Base-by-base conservation (phyloP, 805 yeast genomes). In the Cyberlindnera maritima region DNA sequence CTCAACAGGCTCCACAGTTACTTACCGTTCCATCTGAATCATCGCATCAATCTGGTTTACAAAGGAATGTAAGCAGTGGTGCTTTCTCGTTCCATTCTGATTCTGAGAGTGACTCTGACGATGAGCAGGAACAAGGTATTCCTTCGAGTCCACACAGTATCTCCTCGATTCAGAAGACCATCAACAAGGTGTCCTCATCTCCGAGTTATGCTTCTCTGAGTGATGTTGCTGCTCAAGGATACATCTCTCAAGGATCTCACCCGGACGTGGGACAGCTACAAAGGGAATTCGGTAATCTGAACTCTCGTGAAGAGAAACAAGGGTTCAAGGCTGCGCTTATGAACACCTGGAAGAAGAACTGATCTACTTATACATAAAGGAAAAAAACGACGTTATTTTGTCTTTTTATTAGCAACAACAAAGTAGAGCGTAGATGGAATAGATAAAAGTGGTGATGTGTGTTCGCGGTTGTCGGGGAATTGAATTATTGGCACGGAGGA, bases 211-310 rank as follows among this genome's bases (percentile, higher is more conserved):
- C 76, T 19, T 69, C 79, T 2, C 59, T 76, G 39, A 71, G 76
- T 44, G 79, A 75, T 50, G 79, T 79, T 20, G 82, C 83, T 2
- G 80, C 74, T 3, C 60, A 62, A 11, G 74, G 74, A 1, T 65
- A 58, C 39, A 66, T 69, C n/a, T 50, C 60, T 11, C 58, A 48
- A 23, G 47, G 41, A n/a, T 44, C 47, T 6, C 56, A 68, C 2
- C 33, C 44, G 7, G 49, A 51, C 32, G 32, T 59, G 25, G 46
- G 35, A 18, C 59, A 56, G 15, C 39, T 59, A 6, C 58, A 58
- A 32, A 48, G 48, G 32, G 58, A 53, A 33, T 44, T 58, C 14
- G 49, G 48, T 8, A 50, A 41, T 18, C 19, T 57, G 39, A 54
- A 40, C 26, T 32, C 56, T 11, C 40, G 40, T 19, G 47, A 43